Percentiles rank a stretch among this genome's conserved stretches.
Evolutionary conservation across 2,329 filamentous ascomycete genomes (phyloP).

Genomic region (Lithohypha guttulata): DNA sequence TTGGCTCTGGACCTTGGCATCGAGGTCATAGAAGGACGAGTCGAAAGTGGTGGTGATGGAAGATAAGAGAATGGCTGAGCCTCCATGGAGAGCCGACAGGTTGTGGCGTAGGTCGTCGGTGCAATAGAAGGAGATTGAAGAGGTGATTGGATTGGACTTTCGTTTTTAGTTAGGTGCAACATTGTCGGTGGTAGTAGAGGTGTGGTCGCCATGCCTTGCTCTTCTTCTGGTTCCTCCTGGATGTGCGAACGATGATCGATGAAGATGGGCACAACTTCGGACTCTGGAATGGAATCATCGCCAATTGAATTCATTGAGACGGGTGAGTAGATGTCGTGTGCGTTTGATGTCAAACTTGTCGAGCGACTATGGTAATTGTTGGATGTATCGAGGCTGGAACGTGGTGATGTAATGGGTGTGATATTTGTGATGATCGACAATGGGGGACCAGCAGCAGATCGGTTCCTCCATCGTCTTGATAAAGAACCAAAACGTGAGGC

Average conservation of each 20-base stretch:
- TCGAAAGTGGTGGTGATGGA: slow-evolving; percentile 64
- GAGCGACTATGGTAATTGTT: slow-evolving; percentile 27
- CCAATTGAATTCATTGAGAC: slow-evolving; percentile 28
- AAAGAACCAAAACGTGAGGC: slow-evolving; percentile 50
- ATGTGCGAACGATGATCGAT: slow-evolving; percentile 39
- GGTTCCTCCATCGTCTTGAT: slow-evolving; percentile 43
- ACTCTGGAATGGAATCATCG: slow-evolving; percentile 41
- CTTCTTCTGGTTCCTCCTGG: slow-evolving; percentile 38
- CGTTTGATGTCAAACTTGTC: slow-evolving; percentile 23
- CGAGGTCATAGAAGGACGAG: slow-evolving; percentile 66
- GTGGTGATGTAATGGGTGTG: slow-evolving; percentile 31
- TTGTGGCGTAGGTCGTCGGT: slow-evolving; percentile 38
- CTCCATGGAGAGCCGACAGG: slow-evolving; percentile 37
- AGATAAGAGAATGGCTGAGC: slow-evolving; percentile 38
- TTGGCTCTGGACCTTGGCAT: slow-evolving; percentile 44
- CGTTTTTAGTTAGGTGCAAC: slow-evolving; percentile 42
- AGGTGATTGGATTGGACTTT: slow-evolving; percentile 61
- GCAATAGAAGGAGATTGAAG: slow-evolving; percentile 74
- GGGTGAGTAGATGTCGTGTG: slow-evolving; percentile 11
- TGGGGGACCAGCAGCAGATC: slow-evolving; percentile 37
- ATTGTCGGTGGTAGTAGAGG: slow-evolving; percentile 76
- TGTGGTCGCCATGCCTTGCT: slow-evolving; percentile 61
- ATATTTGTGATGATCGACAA: slow-evolving; percentile 52
- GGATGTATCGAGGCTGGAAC: slow-evolving; percentile 56
- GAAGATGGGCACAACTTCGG: slow-evolving; percentile 42